Conservation (phyloP, 2,329 filamentous ascomycete species). For the Curvularia lunata region DNA sequence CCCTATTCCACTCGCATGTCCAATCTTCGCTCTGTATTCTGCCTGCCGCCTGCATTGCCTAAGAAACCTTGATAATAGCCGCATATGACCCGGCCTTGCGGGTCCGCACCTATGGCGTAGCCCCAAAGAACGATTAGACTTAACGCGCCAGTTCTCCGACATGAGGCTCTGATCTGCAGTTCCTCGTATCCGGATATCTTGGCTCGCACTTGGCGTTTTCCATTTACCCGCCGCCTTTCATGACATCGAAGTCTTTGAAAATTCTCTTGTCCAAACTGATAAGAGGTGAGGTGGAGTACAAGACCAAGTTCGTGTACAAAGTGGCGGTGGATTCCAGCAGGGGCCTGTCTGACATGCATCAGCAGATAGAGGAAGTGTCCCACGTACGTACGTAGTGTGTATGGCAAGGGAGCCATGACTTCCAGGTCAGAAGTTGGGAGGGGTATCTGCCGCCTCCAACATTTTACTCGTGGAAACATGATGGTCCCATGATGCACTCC, state of each 20-base stretch:
- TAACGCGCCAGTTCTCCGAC: neutral
- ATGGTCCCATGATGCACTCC: neutral
- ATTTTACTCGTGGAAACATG: neutral
- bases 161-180: neutral
- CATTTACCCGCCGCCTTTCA: neutral
- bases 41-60: neutral
- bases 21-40: neutral
- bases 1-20: neutral
- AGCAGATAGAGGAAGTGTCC: too few species aligned
- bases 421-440: neutral
- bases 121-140: neutral
- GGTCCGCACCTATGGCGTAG: neutral
- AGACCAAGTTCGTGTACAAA: neutral
- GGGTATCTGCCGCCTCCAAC: neutral
- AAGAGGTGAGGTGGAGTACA: neutral
- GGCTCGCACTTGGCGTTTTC: neutral
- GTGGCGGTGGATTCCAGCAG: neutral
- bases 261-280: neutral
- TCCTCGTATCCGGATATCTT: neutral
- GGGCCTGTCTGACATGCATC: neutral
- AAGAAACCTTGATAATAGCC: neutral
- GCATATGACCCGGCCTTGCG: neutral
- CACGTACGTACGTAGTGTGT: neutral
- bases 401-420: neutral
- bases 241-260: neutral